Evolutionary conservation across 805 yeast genomes (phyloP), one percentile per base, ranked within the genome.

Genomic region (Saccharomyces jurei): DNA sequence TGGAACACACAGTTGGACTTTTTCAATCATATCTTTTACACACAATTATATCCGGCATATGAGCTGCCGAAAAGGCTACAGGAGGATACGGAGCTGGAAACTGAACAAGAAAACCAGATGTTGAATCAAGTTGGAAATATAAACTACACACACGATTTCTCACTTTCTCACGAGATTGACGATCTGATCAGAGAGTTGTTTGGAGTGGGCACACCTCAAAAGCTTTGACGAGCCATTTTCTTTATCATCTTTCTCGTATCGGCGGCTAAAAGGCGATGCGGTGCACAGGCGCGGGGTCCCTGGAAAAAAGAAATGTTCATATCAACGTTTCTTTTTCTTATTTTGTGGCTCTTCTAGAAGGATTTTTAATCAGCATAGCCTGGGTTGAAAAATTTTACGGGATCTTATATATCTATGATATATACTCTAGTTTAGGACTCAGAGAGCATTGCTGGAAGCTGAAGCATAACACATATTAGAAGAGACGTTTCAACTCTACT

Each of bases 121-220:
- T 52, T 65, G 46, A 65, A 62, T 22, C 69, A 67, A 49, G 64
- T 63, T 26, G 61, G 59, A 50, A 69, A 63, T 41, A 58, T 62
- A 30, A 62, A 59, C 44, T 63, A 68, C 55, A 65, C 62, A 1
- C 68, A 69, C 49, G 74, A 70, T 52, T 69, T 70, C 50, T 64
- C 73, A 3, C 58, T 70, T 28, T 67, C 70, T 50, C 67, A 69
- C 50, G 73, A 70, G 52, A 70, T 70, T 47, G 74, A 70, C 47
- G 72, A 66, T 41, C 55, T 69, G 48, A 70, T 70, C 50, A 68
- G 64, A 48, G 71, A 69, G 30, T 54, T 67, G 32, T 70, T 70
- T 46, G 69, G 68, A 26, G 62, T 65, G 21, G 67, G 44, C 25
- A 36, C 44, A 21, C 44, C 44, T 8, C 44, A 36, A 21, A 36